Conservation (phyloP, 139 green algal genomes). For the Chlorella sp. region DNA sequence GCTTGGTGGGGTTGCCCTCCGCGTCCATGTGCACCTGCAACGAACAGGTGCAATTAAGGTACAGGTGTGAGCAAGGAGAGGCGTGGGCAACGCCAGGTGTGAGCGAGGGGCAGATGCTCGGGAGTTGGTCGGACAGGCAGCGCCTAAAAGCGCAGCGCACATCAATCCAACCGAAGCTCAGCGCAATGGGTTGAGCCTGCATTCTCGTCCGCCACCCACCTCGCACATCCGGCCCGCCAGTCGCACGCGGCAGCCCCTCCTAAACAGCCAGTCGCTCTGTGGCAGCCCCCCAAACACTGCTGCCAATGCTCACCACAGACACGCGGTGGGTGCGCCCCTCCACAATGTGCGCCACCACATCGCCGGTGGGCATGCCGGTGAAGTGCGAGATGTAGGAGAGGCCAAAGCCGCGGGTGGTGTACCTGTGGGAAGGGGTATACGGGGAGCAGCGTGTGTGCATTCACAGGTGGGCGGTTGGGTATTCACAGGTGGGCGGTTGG, state of each 20-base stretch:
- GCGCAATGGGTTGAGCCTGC: too few relatives aligned
- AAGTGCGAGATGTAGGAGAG: constrained; percentile 69
- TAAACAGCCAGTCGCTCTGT: too few relatives aligned
- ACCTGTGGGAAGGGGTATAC: constrained; percentile 52
- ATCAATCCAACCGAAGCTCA: too few relatives aligned
- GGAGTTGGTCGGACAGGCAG: too few relatives aligned
- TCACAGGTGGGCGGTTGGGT: too few relatives aligned
- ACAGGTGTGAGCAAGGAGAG: background rate
- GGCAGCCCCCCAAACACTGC: too few relatives aligned
- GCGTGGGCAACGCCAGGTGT: background rate
- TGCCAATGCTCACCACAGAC: constrained; percentile 32
- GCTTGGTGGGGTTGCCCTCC: constrained; percentile 55
- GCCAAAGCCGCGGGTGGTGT: constrained; percentile 72
- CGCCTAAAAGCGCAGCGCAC: too few relatives aligned
- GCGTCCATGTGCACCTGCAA: constrained; percentile 65
- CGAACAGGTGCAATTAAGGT: background rate
- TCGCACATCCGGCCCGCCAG: too few relatives aligned
- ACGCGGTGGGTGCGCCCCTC: constrained; percentile 62
- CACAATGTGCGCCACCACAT: constrained; percentile 67
- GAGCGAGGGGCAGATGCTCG: background rate
- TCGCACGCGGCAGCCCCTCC: too few relatives aligned
- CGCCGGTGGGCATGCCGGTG: constrained; percentile 78
- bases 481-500: too few relatives aligned
- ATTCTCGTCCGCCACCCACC: too few relatives aligned
- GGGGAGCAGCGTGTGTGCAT: too few relatives aligned